Base-by-base conservation (phyloP, 768 basidiomycete genomes). In the Xerocomus potaroensis region DNA sequence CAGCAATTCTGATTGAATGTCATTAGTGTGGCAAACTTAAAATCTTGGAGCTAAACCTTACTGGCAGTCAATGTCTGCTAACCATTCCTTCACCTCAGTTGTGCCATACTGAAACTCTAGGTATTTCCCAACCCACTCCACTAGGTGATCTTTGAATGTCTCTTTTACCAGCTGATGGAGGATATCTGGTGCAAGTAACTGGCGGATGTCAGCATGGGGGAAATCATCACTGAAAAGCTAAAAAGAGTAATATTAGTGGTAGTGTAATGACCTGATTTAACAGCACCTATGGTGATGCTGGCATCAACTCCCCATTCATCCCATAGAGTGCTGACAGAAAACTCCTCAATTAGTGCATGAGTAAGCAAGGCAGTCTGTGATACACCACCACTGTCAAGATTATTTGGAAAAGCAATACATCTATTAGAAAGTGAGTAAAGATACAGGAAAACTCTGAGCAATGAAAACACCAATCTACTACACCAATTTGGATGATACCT, bases 1-100 rank as follows among this genome's bases (percentile, higher is more conserved):
- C 61, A 3, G 69, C 51, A 29, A 66, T 66, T 19, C 64, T 67
- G n/a, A n/a, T n/a, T n/a, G n/a, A n/a, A n/a, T n/a, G n/a, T n/a
- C n/a, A n/a, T n/a, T n/a, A n/a, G n/a, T n/a, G n/a, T n/a, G n/a
- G n/a, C n/a, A n/a, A n/a, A n/a, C n/a, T n/a, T n/a, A n/a, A n/a
- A n/a, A n/a, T n/a, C n/a, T n/a, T n/a, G n/a, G n/a, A n/a, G n/a
- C n/a, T n/a, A n/a, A n/a, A n/a, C n/a, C 50, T 2, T 38, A 68
- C 66, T 57, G 30, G 0, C 48, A 45, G 32, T 69, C 67, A 50
- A 69, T 68, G 15, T 69, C 64, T 11, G 50, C 59, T 7, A 69
- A n/a, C 3, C 63, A 60, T 11, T 18, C n/a, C 0, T 54, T 36
- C 0, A 62, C 62, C 1, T 26, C 3, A 10, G 14, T 14, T 34